Base-by-base conservation (phyloP, 306 rosid species). In the Cucurbita maxima region DNA sequence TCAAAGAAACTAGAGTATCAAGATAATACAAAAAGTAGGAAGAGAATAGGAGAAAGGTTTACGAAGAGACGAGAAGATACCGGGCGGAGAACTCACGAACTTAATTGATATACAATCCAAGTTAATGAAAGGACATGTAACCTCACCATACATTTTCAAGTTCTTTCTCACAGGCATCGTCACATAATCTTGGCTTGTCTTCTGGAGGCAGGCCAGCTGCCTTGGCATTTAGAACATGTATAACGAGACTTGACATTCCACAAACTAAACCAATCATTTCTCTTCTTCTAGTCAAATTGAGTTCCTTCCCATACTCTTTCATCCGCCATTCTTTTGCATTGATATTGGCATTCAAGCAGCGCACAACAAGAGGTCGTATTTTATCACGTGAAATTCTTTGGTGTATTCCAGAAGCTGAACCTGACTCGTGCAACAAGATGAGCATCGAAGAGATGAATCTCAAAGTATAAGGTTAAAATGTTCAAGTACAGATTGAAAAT, bases 131-230 rank as follows among this genome's bases (percentile, higher is more conserved):
- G 53, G 70, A 54, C 36, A 67, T 78, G 87, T 60, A 87, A 87
- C 84, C 96, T 90, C 98, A 87, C 94, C 97, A 85, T 90, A 90
- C 98, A 93, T 93, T 93, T 93, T 93, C 98, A 85, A 93, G 97
- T 87, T 90, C 92, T 68, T 76, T 85, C 88, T 88, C 96, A 77
- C 98, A 93, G 76, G 83, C 54, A 5, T 73, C 82, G 53, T 90
- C 96, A 68, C 97, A 93, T 10, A 93, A 84, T 79, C 66, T 86
- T 12, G 96, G 97, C 81, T 93, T 93, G 38, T 93, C 83, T 79
- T 93, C 97, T 0, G 87, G 92, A 12, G 98, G 98, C 85, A 93
- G 81, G 67, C 98, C 98, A 85, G 98, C 96, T 75, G 86, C 98
- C 43, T 76, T 82, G 51, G 87, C 90, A 36, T 79, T 83, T 62